A percentile compares a stretch with the other conserved stretches of the same genome.
phyloP scores from a whole-genome alignment of 768 basidiomycete species.

The Crepidotus variabilis region DNA sequence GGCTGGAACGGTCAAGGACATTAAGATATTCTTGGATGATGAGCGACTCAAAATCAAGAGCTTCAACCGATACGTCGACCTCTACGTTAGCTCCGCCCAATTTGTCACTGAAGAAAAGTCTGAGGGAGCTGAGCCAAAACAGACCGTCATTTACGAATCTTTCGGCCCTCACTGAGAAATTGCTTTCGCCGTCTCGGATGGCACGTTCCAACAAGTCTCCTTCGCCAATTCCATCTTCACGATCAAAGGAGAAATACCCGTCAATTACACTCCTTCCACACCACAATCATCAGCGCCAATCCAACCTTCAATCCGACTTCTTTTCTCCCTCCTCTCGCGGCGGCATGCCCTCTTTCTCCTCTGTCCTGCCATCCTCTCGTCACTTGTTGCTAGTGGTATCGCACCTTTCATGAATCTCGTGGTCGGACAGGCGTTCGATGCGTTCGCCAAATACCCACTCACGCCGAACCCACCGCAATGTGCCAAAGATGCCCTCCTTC shows the following conservation, averaged over 20 bases:
- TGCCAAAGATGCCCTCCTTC: constrained; percentile 50
- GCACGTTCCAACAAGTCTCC: constrained; percentile 89
- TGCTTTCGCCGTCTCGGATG: constrained; percentile 92
- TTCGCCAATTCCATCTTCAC: constrained; percentile 98
- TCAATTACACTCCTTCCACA: constrained; percentile 48
- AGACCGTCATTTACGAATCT: constrained; percentile 77
- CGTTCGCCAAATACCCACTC: constrained; percentile 46
- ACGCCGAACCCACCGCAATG: constrained; percentile 25
- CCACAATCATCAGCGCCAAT: constrained; percentile 4
- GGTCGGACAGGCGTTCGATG: constrained; percentile 73
- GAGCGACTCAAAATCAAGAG: constrained; percentile 88
- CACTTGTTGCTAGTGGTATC: constrained; percentile 62
- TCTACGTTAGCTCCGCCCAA: constrained; percentile 81
- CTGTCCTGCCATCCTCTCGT: constrained; percentile 59
- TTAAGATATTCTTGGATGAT: constrained; percentile 93
- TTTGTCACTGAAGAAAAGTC: constrained; percentile 65
- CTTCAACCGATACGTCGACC: constrained; percentile 96
- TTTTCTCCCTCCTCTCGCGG: constrained; percentile 63
- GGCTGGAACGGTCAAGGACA: constrained; percentile 90
- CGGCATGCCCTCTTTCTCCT: constrained; percentile 56
- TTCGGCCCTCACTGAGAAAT: constrained; percentile 88
- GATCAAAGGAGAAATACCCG: constrained; percentile 94
- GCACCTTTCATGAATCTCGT: constrained; percentile 86
- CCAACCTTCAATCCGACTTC: constrained; percentile 53
- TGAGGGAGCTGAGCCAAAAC: constrained; percentile 79